Evolutionary conservation across 768 basidiomycete species (phyloP), one percentile per base, ranked within the genome.

Genomic region (Mycena leptocephala): DNA sequence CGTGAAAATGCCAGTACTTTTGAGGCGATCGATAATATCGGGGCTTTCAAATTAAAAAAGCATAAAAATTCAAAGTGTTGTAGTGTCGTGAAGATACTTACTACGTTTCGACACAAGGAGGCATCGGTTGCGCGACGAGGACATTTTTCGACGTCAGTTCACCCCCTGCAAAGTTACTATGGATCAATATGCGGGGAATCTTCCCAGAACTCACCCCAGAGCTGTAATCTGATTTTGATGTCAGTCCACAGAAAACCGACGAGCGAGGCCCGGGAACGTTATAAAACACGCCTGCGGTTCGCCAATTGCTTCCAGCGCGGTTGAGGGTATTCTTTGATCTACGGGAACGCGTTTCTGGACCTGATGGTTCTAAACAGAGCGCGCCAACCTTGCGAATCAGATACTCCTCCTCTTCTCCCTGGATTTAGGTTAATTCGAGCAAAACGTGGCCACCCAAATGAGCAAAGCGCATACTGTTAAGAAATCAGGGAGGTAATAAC

Each of bases 271-370:
- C n/a, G n/a, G n/a, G 59, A 62, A 26, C 74, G 58, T 56, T 35
- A 80, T 77, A 74, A 77, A 67, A 85, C 91, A 78, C 81, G 93
- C 92, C 96, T 89, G 72, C 95, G 89, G 77, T 94, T 94, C 5
- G 90, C 86, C 14, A 96, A 87, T 16, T 88, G 90, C 82, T 93
- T 97, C 96, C 96, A 97, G 82, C 91, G 94, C 32, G 91, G 93
- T 79, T 91, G 92, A n/a, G 96, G 94, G 2, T 93, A 91, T 78
- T 95, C 95, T 48, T 85, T 81, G 75, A 97, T 95, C 97, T 97
- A 74, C 69, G 39, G 14, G 22, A 37, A 74, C 59, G 48, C 46
- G 28, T 35, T 41, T 33, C 79, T 74, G 20, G 46, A 24, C 61
- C 18, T n/a, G 35, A 48, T 43, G n/a, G n/a, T 46, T 70, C 14